Conservation (phyloP, 1,284 basidiomycete genomes). For the Apiotrichum gracile region DNA sequence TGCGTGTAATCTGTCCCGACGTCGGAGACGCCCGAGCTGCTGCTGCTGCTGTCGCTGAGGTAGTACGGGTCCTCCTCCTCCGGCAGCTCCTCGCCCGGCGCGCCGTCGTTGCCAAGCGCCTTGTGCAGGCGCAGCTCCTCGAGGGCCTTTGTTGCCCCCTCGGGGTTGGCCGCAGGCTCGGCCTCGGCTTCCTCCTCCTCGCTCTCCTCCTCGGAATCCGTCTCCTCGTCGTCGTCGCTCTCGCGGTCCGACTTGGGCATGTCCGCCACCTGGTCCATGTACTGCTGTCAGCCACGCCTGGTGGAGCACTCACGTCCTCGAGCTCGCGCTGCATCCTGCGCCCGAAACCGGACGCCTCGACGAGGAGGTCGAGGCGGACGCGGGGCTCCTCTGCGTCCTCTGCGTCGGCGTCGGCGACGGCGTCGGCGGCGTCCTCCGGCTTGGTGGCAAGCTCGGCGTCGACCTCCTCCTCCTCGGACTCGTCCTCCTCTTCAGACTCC, state of each 20-base stretch:
- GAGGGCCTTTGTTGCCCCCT: conserved; percentile 23
- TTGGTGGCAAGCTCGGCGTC: conserved; percentile 4
- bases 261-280: conserved; percentile 50
- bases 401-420: not conserved
- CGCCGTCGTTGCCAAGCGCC: conserved; percentile 36
- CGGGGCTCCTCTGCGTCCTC: conserved; percentile 9
- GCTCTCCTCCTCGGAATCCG: conserved; percentile 42
- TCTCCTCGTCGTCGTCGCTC: conserved; percentile 36
- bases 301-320: conserved; percentile 61
- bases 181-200: conserved; percentile 35
- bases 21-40: conserved; percentile 16
- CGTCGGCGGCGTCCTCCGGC: not conserved
- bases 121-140: conserved; percentile 36
- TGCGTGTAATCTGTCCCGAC: conserved; percentile 39
- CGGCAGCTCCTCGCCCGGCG: conserved; percentile 14
- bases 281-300: conserved; percentile 42
- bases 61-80: conserved; percentile 14
- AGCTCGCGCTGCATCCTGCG: conserved; percentile 72
- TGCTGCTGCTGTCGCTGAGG: conserved; percentile 21
- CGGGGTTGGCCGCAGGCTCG: not conserved
- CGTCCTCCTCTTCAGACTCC: not conserved
- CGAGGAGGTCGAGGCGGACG: conserved; percentile 66
- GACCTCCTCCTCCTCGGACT: conserved; percentile 13
- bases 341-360: conserved; percentile 86
- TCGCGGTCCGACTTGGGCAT: conserved; percentile 29